Evolutionary conservation across 2,329 filamentous ascomycete species (phyloP), one percentile per base, ranked within the genome.

Genomic region (Beauveria sp.): DNA sequence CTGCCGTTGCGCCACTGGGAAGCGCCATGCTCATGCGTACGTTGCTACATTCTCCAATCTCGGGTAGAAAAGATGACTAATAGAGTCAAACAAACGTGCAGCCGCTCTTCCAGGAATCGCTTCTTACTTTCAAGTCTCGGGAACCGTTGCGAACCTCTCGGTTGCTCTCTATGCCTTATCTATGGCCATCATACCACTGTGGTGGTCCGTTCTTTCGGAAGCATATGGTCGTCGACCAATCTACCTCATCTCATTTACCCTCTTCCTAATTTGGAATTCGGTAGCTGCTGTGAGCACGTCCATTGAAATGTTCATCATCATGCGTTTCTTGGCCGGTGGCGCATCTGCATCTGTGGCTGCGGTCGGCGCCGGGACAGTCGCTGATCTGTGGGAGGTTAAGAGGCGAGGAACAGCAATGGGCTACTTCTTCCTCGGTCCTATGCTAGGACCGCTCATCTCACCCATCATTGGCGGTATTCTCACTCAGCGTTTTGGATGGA

Each of bases 151-250:
- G 60, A 96, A 95, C 72, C 70, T 95, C 62, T 88, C 88, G 0
- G 84, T 95, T 1, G 88, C 90, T 0, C 74, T 93, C 62, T 95
- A 93, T 72, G 91, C 95, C 89, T 79, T 95, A 5, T 79, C 83
- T 67, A 91, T 95, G 89, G 84, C 86, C 60, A 90, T 95, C 48
- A 93, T 92, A 66, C 91, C 91, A 0, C 79, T 96, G 0, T 95
- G 90, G 90, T 95, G 89, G 89, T 91, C 88, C 1, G 88, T 87
- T 1, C 92, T 95, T 69, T 91, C 88, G 9, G 91, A 95, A 67
- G 79, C 79, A 0, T 74, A 85, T 1, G 91, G 91, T 12, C 84
- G 91, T 45, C 84, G 91, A 26, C 87, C 85, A n/a, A 88, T 95
- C 66, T 95, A 93, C 71, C 74, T 96, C 34, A 74, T 83, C 42